Percentiles rank a stretch among this genome's conserved stretches.
phyloP scores from a whole-genome alignment of 306 rosid genomes.

The Glycine tomentella region DNA sequence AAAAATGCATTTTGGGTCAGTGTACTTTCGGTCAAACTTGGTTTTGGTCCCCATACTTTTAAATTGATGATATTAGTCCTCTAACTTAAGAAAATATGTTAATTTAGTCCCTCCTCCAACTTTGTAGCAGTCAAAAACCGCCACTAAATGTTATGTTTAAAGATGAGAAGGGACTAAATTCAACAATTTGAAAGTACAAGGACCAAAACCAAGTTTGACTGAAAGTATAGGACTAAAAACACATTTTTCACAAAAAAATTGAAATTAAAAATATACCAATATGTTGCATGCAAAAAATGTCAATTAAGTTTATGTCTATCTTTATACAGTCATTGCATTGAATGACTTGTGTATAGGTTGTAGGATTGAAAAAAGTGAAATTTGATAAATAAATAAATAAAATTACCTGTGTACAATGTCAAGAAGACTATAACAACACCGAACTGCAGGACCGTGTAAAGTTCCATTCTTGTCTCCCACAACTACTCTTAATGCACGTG shows the following conservation, averaged over 20 bases:
- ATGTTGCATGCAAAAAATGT: conserved; percentile 6
- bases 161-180: no score
- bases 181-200: no score
- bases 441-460: conserved; percentile 93
- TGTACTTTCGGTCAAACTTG: no score
- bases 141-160: no score
- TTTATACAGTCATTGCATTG: conserved; percentile 29
- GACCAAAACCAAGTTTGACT: no score
- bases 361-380: conserved; percentile 18
- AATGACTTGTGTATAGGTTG: conserved; percentile 7
- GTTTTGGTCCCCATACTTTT: no score
- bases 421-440: conserved; percentile 92
- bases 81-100: no score
- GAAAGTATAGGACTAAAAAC: no score
- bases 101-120: no score
- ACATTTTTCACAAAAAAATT: no score
- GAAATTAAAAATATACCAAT: background rate
- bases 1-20: background rate
- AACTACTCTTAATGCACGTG: conserved; percentile 94
- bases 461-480: conserved; percentile 98
- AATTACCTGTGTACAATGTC: conserved; percentile 89
- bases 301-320: conserved; percentile 28
- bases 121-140: no score
- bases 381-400: conserved; percentile 25
- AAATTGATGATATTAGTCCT: no score